Base-by-base conservation (phyloP, 1,139 yeast species). In the Pichia sp. region DNA sequence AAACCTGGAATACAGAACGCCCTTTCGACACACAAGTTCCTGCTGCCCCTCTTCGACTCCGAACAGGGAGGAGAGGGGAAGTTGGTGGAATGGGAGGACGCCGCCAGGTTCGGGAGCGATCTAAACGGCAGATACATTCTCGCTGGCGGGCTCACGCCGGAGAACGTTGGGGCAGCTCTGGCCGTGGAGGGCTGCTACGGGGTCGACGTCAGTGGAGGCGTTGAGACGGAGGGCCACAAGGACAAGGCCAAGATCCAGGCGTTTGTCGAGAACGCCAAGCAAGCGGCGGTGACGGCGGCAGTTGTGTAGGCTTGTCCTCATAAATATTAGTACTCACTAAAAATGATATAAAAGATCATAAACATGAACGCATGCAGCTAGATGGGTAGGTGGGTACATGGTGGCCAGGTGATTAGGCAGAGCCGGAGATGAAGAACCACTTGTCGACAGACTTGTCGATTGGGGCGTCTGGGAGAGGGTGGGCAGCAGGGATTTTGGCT, bases 371-470 rank as follows among this genome's bases (percentile, higher is more conserved):
- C 16, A 38, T n/a, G 17, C 29, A 27, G 29, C 29, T 27, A 27
- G 29, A 7, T 7, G 29, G 10, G 40, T 12, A 36, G 14, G 20
- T 16, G 9, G 30, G 40, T 24, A 17, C 44, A 29, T 34, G 24
- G 40, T 29, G 17, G 24, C 41, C 31, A 30, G 41, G 44, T 17
- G 47, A 29, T 70, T 74, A 82, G 66, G 84, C 84, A 60, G 83
- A 75, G 75, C 97, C 97, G 62, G 98, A 89, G 73, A 93, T 93
- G 83, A 84, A 93, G 83, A 93, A 93, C 99, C 99, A 93, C 80
- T 93, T 93, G 83, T 93, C 98, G 71, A 93, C 78, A 56, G 97
- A 90, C 75, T 89, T 84, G 79, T 93, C 99, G 73, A 93, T 89
- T 74, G 97, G 95, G 62, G 96, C 97, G 69, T 95, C 92, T 60